Evolutionary conservation across 73 alveolate species (phyloP).

Genomic region (Breviolum minutum): DNA sequence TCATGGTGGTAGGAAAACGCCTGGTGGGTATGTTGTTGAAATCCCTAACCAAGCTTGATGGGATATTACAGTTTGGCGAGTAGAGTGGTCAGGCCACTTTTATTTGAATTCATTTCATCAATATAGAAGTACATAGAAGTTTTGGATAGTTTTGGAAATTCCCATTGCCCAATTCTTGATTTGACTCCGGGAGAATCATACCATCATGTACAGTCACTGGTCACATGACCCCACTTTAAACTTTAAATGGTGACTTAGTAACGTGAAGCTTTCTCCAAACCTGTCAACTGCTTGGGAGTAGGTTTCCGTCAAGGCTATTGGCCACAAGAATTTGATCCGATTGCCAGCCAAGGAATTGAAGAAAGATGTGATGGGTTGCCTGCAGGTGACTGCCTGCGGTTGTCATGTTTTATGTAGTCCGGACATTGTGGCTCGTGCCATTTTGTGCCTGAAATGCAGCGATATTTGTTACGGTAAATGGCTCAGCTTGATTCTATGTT

Average conservation of each 20-base stretch:
- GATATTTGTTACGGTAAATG: not conserved
- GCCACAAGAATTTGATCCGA: not conserved
- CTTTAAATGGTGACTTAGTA: not conserved
- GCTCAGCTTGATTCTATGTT: no score
- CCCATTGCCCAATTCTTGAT: no score
- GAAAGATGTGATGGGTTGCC: constrained; percentile 24
- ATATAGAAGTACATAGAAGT: not conserved
- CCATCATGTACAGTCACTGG: no score
- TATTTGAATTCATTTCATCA: not conserved
- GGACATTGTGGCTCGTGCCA: not conserved
- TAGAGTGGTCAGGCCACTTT: not conserved
- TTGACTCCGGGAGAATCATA: no score
- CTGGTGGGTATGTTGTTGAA: not conserved
- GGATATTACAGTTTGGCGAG: not conserved
- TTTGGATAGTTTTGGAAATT: no score
- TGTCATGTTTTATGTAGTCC: not conserved
- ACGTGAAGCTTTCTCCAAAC: not conserved
- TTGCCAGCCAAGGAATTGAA: constrained; percentile 11
- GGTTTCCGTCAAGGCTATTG: not conserved
- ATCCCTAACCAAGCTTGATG: not conserved
- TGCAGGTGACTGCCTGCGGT: not conserved
- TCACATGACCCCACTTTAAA: no score
- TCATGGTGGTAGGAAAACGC: not conserved
- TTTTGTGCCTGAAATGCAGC: not conserved
- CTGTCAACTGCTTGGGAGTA: not conserved